These are phyloP conservation scores for Pogostemon cablin DNA, from an alignment of 257 asterid genomes.

Conservation along the genomic window DNA sequence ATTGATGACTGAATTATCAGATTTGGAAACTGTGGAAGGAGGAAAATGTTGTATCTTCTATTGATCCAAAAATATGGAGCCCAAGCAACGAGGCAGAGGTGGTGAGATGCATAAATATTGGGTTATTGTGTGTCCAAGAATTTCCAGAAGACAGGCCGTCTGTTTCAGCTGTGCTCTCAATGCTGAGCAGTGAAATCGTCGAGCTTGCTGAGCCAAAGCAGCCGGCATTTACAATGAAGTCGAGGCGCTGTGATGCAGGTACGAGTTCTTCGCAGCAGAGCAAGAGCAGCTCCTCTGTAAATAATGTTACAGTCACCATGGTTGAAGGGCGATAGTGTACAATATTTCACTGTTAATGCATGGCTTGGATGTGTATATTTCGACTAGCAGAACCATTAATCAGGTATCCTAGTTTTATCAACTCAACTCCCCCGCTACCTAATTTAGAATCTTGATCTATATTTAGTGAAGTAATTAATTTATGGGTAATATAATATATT, in stretches of 20 bases:
- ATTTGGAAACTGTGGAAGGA: neutral
- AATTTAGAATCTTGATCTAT: too few species aligned
- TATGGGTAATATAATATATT: too few species aligned
- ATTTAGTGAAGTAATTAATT: too few species aligned
- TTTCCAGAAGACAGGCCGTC: neutral
- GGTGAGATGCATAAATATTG: conserved; percentile 5
- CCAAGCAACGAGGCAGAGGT: neutral
- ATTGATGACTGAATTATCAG: neutral
- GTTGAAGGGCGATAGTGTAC: neutral
- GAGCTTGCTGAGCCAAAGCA: neutral
- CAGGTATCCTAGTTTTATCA: too few species aligned
- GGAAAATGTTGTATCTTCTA: neutral
- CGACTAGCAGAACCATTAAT: too few species aligned
- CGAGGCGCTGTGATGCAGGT: neutral
- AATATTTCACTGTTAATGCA: too few species aligned
- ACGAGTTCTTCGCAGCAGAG: neutral
- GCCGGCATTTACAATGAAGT: neutral
- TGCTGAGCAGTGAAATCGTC: neutral
- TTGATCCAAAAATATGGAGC: neutral
- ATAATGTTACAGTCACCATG: neutral
- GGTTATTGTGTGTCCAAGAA: conserved; percentile 6
- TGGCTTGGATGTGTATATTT: too few species aligned
- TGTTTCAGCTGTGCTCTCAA: neutral
- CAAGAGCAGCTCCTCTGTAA: conserved; percentile 2
- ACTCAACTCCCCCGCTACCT: too few species aligned